Conservation (phyloP, 495 filamentous ascomycete genomes). For the Tuber magnatum region DNA sequence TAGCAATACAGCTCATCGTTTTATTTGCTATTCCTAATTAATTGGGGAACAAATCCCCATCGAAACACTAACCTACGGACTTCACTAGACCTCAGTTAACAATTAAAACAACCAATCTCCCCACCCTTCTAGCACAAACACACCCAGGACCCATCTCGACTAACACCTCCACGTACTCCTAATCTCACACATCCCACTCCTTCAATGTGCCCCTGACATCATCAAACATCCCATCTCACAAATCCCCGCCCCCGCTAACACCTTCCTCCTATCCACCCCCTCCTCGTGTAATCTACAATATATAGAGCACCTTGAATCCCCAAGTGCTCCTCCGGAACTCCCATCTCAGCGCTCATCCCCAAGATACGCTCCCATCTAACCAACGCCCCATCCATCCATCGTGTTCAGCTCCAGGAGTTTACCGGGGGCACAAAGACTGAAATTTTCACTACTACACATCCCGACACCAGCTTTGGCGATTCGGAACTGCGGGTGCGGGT, state of each 20-base stretch:
- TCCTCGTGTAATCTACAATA: conserved; percentile 45
- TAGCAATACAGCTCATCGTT: neutral
- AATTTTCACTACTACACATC: too few relatives aligned
- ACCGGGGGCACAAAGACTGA: too few relatives aligned
- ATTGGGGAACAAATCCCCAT: neutral
- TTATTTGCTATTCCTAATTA: neutral
- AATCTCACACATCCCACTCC: conserved; percentile 48
- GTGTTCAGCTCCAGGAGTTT: too few relatives aligned
- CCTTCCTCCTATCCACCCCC: conserved; percentile 45
- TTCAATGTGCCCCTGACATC: conserved; percentile 46
- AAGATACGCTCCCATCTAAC: too few relatives aligned
- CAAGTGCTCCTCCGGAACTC: conserved; percentile 51
- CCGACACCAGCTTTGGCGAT: too few relatives aligned
- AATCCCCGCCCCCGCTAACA: conserved; percentile 49
- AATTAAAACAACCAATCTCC: neutral
- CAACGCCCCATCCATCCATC: too few relatives aligned
- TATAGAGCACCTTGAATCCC: conserved; percentile 53
- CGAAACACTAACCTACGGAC: neutral
- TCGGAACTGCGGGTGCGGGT: too few relatives aligned
- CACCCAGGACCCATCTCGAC: conserved; percentile 53
- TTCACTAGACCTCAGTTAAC: neutral
- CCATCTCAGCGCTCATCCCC: too few relatives aligned
- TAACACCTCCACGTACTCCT: conserved; percentile 46
- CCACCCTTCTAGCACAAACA: conserved; percentile 48
- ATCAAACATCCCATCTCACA: conserved; percentile 52